phyloP scores from a whole-genome alignment of 352 stramenopile genomes.

The Phytopythium vexans region DNA sequence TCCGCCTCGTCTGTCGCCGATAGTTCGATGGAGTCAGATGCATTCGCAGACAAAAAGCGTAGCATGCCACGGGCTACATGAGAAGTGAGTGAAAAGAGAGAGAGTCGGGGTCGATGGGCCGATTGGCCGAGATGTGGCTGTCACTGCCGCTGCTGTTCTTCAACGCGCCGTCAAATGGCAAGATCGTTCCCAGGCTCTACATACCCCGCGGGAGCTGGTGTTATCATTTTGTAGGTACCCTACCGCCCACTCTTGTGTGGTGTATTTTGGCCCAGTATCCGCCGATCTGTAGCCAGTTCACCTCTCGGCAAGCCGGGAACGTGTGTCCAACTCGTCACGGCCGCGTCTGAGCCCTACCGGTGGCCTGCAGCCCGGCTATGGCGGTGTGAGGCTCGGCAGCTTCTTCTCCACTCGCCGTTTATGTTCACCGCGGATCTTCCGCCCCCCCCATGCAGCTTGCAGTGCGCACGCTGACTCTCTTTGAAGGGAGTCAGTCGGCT shows the following conservation, averaged over 20 bases:
- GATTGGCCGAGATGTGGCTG: too few relatives aligned
- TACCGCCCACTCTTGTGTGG: neutral
- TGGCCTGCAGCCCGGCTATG: neutral
- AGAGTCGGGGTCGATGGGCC: too few relatives aligned
- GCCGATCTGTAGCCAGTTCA: too few relatives aligned
- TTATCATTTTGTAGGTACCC: too few relatives aligned
- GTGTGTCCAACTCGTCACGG: constrained; percentile 2
- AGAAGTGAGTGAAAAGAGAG: too few relatives aligned
- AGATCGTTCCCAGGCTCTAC: too few relatives aligned
- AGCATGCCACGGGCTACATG: too few relatives aligned
- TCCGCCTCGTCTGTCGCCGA: neutral
- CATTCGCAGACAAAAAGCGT: neutral
- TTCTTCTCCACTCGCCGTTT: neutral
- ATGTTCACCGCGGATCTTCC: constrained; percentile 6
- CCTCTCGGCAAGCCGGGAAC: neutral
- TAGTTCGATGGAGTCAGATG: constrained; percentile 1
- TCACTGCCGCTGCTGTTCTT: too few relatives aligned
- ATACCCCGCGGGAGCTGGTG: too few relatives aligned
- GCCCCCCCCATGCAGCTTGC: neutral
- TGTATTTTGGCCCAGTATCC: neutral
- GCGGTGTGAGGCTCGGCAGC: too few relatives aligned
- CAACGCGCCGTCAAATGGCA: too few relatives aligned
- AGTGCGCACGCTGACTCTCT: constrained; percentile 2
- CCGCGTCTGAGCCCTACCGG: neutral
- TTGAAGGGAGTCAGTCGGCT: too few relatives aligned